Conservation (phyloP, 805 yeast species). For the Gaillardinia entomophila region DNA sequence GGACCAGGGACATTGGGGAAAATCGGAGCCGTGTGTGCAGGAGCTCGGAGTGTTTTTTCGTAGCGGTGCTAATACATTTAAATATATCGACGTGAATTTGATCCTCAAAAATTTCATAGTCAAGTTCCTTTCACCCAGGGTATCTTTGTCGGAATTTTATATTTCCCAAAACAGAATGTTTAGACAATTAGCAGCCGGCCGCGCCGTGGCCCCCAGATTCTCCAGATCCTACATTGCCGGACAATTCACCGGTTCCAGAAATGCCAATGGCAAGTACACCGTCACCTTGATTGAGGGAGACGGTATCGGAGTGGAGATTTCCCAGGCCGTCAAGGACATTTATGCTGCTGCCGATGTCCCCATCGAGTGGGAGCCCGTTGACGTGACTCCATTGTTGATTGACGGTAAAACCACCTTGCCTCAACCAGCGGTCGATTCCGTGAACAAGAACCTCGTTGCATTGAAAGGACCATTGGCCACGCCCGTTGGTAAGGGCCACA, state of each 20-base stretch:
- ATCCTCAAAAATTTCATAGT: background rate
- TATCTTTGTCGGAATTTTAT: too few relatives aligned
- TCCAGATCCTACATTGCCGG: conserved; percentile 50
- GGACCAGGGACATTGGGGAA: too few relatives aligned
- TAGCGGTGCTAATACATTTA: too few relatives aligned
- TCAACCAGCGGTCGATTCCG: conserved; percentile 83
- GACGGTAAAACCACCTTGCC: conserved; percentile 94
- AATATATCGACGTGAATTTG: background rate
- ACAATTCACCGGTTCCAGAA: conserved; percentile 59
- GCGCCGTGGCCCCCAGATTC: conserved; percentile 5
- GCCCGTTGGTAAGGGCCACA: conserved; percentile 98
- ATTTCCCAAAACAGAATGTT: background rate
- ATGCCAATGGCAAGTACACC: conserved; percentile 76
- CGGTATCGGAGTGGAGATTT: conserved; percentile 95
- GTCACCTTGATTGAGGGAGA: conserved; percentile 98
- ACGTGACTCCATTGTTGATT: conserved; percentile 87
- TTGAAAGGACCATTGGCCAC: conserved; percentile 98
- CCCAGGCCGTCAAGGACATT: conserved; percentile 88
- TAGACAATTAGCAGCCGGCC: background rate
- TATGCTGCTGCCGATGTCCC: conserved; percentile 94
- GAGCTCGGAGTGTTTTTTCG: too few relatives aligned
- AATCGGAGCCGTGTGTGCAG: too few relatives aligned
- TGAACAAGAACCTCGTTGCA: conserved; percentile 90
- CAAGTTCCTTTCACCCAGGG: background rate
- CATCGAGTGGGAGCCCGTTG: conserved; percentile 94